Conservation (phyloP, 177 flowering plant genomes). For the Vitis hybrid region DNA sequence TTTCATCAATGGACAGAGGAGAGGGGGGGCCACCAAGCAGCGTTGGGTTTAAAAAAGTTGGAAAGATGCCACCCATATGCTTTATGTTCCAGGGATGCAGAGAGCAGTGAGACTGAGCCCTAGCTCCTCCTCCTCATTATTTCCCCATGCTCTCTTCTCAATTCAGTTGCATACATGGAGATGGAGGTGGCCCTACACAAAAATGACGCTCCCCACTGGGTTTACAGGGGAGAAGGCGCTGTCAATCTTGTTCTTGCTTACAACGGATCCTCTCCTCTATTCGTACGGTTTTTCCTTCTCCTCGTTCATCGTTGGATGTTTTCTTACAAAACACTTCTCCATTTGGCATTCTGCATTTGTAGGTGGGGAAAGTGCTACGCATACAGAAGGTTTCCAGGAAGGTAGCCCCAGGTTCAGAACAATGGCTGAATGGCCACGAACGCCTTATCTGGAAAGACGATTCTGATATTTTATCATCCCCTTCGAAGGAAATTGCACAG, state of each 20-base stretch:
- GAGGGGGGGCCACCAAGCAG: no score
- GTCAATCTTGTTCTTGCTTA: conserved; percentile 82
- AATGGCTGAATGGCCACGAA: conserved; percentile 25
- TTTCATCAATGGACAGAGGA: no score
- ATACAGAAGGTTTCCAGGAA: conserved; percentile 49
- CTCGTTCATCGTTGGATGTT: background rate
- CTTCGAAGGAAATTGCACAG: conserved; percentile 49
- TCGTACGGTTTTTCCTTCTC: conserved; percentile 40
- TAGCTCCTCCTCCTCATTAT: no score
- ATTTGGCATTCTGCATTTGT: background rate
- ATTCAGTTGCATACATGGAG: background rate
- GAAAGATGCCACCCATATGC: no score
- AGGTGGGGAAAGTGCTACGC: conserved; percentile 86
- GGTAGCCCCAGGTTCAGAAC: conserved; percentile 17
- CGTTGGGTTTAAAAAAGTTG: no score
- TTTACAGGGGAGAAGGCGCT: conserved; percentile 91
- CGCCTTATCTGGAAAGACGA: conserved; percentile 52
- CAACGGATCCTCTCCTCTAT: conserved; percentile 62
- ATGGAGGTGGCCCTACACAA: conserved; percentile 51
- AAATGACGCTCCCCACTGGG: conserved; percentile 78
- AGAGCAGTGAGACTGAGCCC: no score
- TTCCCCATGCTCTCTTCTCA: no score
- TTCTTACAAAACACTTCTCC: background rate
- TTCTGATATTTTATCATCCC: conserved; percentile 36
- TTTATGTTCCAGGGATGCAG: no score